Percentiles rank a stretch among this genome's conserved stretches.
Conservation (phyloP, 2,329 filamentous ascomycete genomes). For the Paraphaeosphaeria sporulosa region DNA sequence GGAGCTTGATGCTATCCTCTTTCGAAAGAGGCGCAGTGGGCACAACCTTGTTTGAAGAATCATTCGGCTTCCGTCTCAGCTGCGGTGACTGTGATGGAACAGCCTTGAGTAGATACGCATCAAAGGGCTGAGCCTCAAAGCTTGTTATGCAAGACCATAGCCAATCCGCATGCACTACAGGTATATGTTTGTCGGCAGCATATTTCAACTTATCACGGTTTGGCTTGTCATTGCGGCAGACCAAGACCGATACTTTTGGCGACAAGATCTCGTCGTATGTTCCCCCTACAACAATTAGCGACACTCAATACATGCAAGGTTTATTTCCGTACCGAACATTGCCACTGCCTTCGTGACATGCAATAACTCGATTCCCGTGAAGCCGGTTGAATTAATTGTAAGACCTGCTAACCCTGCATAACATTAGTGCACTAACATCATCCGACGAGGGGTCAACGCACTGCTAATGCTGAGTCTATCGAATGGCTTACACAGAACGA, state of each 20-base stretch:
- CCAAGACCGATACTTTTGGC: slow-evolving; percentile 73
- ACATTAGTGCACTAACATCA: slow-evolving; percentile 29
- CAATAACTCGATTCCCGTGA: slow-evolving; percentile 82
- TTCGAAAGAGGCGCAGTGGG: slow-evolving; percentile 32
- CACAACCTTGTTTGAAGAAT: slow-evolving; percentile 22
- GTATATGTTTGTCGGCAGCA: slow-evolving; percentile 76
- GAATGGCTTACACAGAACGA: slow-evolving; percentile 81
- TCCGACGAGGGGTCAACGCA: slow-evolving; percentile 29
- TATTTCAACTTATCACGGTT: slow-evolving; percentile 80
- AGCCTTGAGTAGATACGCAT: slow-evolving; percentile 48
- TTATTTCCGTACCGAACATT: slow-evolving; percentile 66
- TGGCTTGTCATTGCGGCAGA: slow-evolving; percentile 68
- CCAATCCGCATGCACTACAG: slow-evolving; percentile 84
- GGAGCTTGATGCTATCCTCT: slow-evolving; percentile 31
- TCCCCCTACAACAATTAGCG: slow-evolving; percentile 62
- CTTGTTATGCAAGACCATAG: slow-evolving; percentile 78
- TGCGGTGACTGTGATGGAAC: slow-evolving; percentile 25
- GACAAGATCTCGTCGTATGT: slow-evolving; percentile 81
- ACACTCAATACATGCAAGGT: slow-evolving; percentile 6
- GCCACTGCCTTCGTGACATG: slow-evolving; percentile 81
- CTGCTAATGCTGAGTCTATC: slow-evolving; percentile 70
- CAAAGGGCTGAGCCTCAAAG: slow-evolving; percentile 57
- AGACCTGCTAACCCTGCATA: slow-evolving; percentile 70
- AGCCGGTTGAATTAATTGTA: slow-evolving; percentile 80
- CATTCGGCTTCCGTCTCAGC: slow-evolving; percentile 22